A percentile compares a stretch with the other conserved stretches of the same genome.
These are phyloP conservation scores for Macrolepiota albuminosa DNA, from an alignment of 768 basidiomycete species.

Conservation along the genomic window DNA sequence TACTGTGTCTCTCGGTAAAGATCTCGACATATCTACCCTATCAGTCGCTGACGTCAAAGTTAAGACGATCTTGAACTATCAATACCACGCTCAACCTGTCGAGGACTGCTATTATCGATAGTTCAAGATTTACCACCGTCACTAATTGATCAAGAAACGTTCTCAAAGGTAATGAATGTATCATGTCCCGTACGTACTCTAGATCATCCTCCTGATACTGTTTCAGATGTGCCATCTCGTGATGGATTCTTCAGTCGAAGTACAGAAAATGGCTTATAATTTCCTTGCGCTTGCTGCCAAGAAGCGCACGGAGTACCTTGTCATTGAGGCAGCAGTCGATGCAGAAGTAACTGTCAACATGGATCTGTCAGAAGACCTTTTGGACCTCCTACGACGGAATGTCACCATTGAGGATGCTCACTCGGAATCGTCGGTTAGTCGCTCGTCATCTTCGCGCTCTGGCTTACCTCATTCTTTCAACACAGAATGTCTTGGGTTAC, in stretches of 20 bases:
- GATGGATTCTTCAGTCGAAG: conserved; percentile 51
- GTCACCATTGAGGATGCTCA: conserved; percentile 33
- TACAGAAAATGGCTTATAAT: conserved; percentile 76
- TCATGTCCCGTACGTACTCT: background rate
- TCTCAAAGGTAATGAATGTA: conserved; percentile 50
- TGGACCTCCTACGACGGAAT: conserved; percentile 53
- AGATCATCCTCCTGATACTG: background rate
- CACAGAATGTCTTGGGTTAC: conserved; percentile 53
- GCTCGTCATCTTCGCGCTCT: background rate
- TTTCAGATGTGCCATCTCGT: conserved; percentile 78
- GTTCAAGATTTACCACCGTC: conserved; percentile 61
- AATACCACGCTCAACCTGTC: conserved; percentile 59
- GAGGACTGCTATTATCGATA: conserved; percentile 63
- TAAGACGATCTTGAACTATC: conserved; percentile 31
- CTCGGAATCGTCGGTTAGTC: conserved; percentile 32
- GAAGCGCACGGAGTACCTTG: conserved; percentile 75
- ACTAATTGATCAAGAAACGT: conserved; percentile 56
- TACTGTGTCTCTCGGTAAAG: conserved; percentile 43
- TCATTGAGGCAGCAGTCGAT: conserved; percentile 84
- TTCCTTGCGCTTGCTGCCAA: conserved; percentile 66
- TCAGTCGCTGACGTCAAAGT: background rate
- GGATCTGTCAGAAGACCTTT: conserved; percentile 61
- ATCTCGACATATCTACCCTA: background rate
- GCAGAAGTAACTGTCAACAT: conserved; percentile 49
- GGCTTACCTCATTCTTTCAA: background rate